Base-by-base conservation (phyloP, 306 rosid species). In the Dalbergia cochinchinensis region DNA sequence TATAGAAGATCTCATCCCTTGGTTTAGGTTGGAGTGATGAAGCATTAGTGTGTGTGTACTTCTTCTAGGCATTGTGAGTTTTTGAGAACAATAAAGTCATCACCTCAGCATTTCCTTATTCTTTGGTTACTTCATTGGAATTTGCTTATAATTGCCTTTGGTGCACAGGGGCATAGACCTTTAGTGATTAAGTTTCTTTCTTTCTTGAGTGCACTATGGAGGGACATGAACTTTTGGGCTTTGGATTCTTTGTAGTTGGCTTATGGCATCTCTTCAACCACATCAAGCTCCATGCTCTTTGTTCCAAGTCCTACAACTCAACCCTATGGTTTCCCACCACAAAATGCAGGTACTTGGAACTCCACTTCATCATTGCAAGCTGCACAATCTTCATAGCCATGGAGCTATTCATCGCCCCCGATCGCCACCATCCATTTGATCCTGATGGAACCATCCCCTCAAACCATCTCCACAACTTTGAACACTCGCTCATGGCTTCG, bases 181-280 rank as follows among this genome's bases (percentile, higher is more conserved):
- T 8, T 8, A 37, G 50, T 44, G 50, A 44, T 47, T 12, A 65
- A 18, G 26, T 45, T 61, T 33, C 47, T 12, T 44, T 48, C 71
- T 35, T 33, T 61, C 65, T 70, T 74, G 65, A 33, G 45, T 22
- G 41, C 15, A 84, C 85, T 41, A 77, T 92, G 54, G 83, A 89
- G 8, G 98, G 98, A 31, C 98, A 94, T 73, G 85, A 86, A 45
- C 65, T 82, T 53, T 85, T 92, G 22, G 98, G 98, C 1, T 74
- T 89, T 47, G 94, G 87, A 2, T 92, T 94, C 90, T 79, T 85
- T 33, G 9, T 87, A 37, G 13, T 91, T 54, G 98, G 98, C 18
- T 68, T 94, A 74, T 94, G 97, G 98, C 97, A 94, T 61, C 91
- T 91, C 77, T 86, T 89, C 74, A 94, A 91, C 89, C 85, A 90